Base-by-base conservation (phyloP, 345 rosid genomes). In the Rhizophora apiculata region DNA sequence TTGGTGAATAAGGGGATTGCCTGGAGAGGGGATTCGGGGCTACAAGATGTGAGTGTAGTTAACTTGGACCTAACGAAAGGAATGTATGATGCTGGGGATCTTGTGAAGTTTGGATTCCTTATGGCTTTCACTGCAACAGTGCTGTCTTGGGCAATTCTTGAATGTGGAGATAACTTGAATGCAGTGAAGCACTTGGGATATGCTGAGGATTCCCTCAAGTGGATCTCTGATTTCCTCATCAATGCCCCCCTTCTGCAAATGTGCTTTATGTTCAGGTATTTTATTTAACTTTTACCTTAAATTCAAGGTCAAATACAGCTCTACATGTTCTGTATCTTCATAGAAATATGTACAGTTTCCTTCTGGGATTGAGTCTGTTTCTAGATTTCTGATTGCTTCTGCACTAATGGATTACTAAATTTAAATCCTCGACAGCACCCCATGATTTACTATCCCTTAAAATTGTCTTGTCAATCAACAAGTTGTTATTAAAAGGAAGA, bases 11-110 rank as follows among this genome's bases (percentile, higher is more conserved):
- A 71, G 36, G 62, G 65, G 64, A 76, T 76, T 24, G 6, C 55
- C 3, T 76, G 80, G 76, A 76, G 80, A 71, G 80, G 80, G 37
- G 80, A 76, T 57, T 76, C 80, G 13, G 80, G 64, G 6, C 4
- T 71, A 62, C 65, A 31, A 19, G 80, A 76, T 62, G 80, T 76
- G 24, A 62, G 20, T 26, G 69, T 54, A 7, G 16, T 22, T 19
- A 56, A 49, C 24, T 32, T 76, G 52, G 80, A 76, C 37, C 63
- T 71, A 3, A 71, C 75, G n/a, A 56, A 62, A 71, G 76, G 76
- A 49, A 67, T 67, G 68, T 76, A 71, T 56, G 80, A 76, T 46
- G 80, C 69, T 31, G 75, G 80, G 16, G 80, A 76, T 58, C 63
- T n/a, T 5, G 55, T 76, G 13, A 76, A 76, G 65, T 76, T 76